Percentiles rank a stretch among this genome's conserved stretches.
Conservation (phyloP, 768 basidiomycete species). For the Mycena crocata region DNA sequence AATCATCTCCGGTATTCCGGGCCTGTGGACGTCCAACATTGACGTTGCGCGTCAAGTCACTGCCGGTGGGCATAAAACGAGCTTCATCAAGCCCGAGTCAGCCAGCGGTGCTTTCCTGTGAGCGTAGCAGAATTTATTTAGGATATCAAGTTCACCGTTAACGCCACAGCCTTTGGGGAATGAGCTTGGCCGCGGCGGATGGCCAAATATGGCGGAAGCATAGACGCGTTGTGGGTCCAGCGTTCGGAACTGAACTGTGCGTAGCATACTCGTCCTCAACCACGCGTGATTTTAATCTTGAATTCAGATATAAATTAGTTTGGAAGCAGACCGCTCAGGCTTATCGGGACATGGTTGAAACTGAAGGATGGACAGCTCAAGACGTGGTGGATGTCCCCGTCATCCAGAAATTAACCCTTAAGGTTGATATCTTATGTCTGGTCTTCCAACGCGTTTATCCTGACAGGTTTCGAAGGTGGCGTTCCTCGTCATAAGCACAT, state of each 20-base stretch:
- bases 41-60: conserved; percentile 43
- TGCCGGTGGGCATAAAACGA: conserved; percentile 34
- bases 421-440: conserved; percentile 37
- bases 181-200: conserved; percentile 45
- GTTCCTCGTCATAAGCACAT: conserved; percentile 56
- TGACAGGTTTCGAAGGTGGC: conserved; percentile 47
- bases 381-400: conserved; percentile 42
- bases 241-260: conserved; percentile 44
- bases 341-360: conserved; percentile 53
- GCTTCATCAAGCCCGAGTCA: conserved; percentile 38
- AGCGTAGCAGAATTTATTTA: conserved; percentile 31
- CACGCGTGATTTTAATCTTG: background rate
- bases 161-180: conserved; percentile 41
- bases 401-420: conserved; percentile 50
- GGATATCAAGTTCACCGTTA: background rate
- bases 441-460: background rate
- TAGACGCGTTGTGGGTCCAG: conserved; percentile 46
- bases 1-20: conserved; percentile 33
- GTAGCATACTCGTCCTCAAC: background rate
- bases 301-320: conserved; percentile 52
- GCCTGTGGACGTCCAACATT: conserved; percentile 42
- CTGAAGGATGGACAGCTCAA: conserved; percentile 49
- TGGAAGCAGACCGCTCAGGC: conserved; percentile 52
- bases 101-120: conserved; percentile 43
- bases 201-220: conserved; percentile 48